Base-by-base conservation (phyloP, 2,329 filamentous ascomycete species). In the Epichloe bromicola region DNA sequence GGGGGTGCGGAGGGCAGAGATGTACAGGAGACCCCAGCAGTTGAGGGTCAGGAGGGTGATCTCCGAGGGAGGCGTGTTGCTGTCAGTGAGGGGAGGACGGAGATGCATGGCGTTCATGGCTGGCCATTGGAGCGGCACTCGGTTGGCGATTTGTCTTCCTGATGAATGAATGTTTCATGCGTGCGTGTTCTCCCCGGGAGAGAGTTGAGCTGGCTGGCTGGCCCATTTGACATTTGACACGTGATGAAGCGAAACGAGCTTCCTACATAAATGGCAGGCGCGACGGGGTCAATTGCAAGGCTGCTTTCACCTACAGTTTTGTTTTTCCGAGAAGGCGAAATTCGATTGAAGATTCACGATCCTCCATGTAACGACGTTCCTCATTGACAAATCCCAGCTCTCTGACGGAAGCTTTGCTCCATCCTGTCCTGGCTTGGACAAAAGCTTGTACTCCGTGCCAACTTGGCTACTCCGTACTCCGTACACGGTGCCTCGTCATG, bases 11-110 rank as follows among this genome's bases (percentile, higher is more conserved):
- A 86, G 79, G 57, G 83, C 83, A 48, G 90, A 83, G 61, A 97
- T 76, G 70, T 82, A 88, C 62, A 94, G 91, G 55, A 97, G 81
- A 48, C 93, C 93, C 91, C 93, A 97, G 79, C 89, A 96, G 70
- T 98, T 98, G 65, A 95, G 80, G 4, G 88, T 93, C 57, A 96
- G 72, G 58, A 97, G 75, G 62, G 86, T 84, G 63, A 97, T 78
- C 52, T 83, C 76, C 34, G 70, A 70, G 17, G 76, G 79, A 57
- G 48, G 60, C 56, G 50, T 62, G 59, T 55, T 63, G 65, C 41
- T 56, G 46, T 40, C 38, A 23, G 36, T 57, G 54, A 40, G 15
- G 26, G 26, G 26, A n/a, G 36, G 19, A 17, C 37, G 26, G 41
- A n/a, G 6, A 20, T 44, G 3, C 19, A 8, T 33, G 41, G 41